A percentile compares a stretch with the other conserved stretches of the same genome.
These are phyloP conservation scores for Exophiala viscosa DNA, from an alignment of 2,329 filamentous ascomycete species.

Conservation along the genomic window DNA sequence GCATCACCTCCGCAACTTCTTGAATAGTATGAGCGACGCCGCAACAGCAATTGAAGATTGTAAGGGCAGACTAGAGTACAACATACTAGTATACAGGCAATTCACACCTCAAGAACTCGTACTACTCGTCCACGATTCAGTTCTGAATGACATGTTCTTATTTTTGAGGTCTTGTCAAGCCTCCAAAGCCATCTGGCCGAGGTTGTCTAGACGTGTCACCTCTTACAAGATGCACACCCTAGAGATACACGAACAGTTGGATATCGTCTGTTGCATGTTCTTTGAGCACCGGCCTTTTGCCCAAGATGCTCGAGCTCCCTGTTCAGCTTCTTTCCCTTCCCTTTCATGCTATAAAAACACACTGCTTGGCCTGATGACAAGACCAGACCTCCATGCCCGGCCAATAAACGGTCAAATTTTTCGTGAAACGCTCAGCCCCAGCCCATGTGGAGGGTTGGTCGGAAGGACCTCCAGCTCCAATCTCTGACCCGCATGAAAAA, in stretches of 20 bases:
- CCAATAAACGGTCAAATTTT: slow-evolving; percentile 18
- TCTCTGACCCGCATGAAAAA: slow-evolving; percentile 19
- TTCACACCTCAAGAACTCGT: too few relatives aligned
- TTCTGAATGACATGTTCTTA: neutral
- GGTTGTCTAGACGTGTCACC: slow-evolving; percentile 17
- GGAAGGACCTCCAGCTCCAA: slow-evolving; percentile 12
- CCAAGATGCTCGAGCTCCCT: slow-evolving; percentile 11
- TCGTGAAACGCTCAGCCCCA: slow-evolving; percentile 18
- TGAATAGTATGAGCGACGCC: too few relatives aligned
- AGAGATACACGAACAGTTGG: slow-evolving; percentile 20
- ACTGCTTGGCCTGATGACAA: slow-evolving; percentile 14
- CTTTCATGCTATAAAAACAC: slow-evolving; percentile 18
- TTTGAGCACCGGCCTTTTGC: slow-evolving; percentile 17
- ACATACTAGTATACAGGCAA: too few relatives aligned
- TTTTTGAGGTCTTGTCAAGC: neutral
- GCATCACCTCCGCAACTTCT: too few relatives aligned
- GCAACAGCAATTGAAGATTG: too few relatives aligned
- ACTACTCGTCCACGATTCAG: too few relatives aligned
- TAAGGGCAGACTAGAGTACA: too few relatives aligned
- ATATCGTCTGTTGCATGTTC: slow-evolving; percentile 22
- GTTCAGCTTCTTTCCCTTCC: slow-evolving; percentile 19
- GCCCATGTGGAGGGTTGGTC: slow-evolving; percentile 9
- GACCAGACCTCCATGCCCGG: slow-evolving; percentile 19
- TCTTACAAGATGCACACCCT: slow-evolving; percentile 13
- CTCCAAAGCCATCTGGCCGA: slow-evolving; percentile 15